Base-by-base conservation (phyloP, 2,329 filamentous ascomycete genomes). In the Diaporthe sp. region DNA sequence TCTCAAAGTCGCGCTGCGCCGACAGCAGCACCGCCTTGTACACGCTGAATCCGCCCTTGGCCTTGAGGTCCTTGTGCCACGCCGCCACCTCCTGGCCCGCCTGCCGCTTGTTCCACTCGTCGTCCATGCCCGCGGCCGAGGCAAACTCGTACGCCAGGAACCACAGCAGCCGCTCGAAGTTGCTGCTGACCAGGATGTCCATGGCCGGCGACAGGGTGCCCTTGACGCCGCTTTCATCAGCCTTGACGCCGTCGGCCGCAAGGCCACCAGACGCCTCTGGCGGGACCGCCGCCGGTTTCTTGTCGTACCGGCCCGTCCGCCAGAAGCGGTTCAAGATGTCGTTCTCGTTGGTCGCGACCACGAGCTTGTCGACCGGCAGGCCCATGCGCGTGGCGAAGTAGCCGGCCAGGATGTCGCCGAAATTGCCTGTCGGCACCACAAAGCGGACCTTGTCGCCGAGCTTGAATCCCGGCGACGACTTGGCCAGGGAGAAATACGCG, bases 251-350 rank as follows among this genome's bases (percentile, higher is more conserved):
- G 77, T 94, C 90, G 9, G 90, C 87, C 12, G 90, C 84, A 57
- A 96, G 90, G 37, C 94, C 94, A 51, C 90, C 90, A 78, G 91
- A 87, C 1, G 91, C 90, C 70, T 89, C 88, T 9, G 85, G 81
- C 15, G 65, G 58, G 2, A 90, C 91, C 73, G 89, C 86, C 10
- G 91, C 88, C 15, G 92, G 87, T 80, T 95, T 90, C 90, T 98
- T 98, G 87, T 97, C 94, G 86, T 98, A 98, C 79, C 90, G 90
- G 53, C 96, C 95, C 0, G 93, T 94, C 86, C 94, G 93, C 94
- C 95, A 98, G 90, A 99, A 99, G 46, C 97, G 92, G 85, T 98
- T 91, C 15, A 99, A 90, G 77, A 98, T 98, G 81, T 98, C 97
- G 86, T 99, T 99, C 86, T 97, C 96, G 84, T 98, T 98, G 71